Evolutionary conservation across 768 basidiomycete species (phyloP).

Genomic region (Hirschioporus abietinus): DNA sequence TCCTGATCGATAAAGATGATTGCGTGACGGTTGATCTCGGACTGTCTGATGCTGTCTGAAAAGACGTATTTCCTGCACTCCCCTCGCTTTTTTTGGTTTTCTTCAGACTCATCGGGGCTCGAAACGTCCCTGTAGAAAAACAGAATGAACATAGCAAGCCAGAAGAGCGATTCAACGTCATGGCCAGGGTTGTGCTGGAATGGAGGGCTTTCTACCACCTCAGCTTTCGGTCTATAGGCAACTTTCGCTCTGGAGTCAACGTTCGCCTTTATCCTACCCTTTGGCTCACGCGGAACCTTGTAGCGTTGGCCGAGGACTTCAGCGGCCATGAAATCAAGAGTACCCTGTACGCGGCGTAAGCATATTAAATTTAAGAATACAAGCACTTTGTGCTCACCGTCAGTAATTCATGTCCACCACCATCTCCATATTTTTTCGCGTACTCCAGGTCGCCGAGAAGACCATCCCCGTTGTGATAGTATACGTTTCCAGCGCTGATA

Average conservation of each 20-base stretch:
- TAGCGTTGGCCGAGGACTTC: not conserved
- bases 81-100: not conserved
- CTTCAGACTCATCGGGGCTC: not conserved
- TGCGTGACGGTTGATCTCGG: too few relatives aligned
- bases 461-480: not conserved
- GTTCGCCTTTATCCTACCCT: too few relatives aligned
- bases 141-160: not conserved
- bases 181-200: not conserved
- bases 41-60: not conserved
- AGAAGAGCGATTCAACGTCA: slow-evolving; percentile 2
- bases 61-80: not conserved
- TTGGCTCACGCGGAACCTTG: not conserved
- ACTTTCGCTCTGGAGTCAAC: too few relatives aligned
- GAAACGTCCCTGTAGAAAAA: not conserved
- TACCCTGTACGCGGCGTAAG: not conserved
- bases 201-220: too few relatives aligned
- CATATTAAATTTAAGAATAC: not conserved
- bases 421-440: not conserved
- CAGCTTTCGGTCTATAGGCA: too few relatives aligned
- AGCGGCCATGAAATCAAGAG: slow-evolving; percentile 2
- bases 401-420: not conserved
- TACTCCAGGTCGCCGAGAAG: not conserved
- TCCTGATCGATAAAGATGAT: not conserved
- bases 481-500: not conserved
- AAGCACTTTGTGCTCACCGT: not conserved